Evolutionary conservation across 176 grass and related monocot genomes (phyloP).

Genomic region (Cymbopogon citratus): DNA sequence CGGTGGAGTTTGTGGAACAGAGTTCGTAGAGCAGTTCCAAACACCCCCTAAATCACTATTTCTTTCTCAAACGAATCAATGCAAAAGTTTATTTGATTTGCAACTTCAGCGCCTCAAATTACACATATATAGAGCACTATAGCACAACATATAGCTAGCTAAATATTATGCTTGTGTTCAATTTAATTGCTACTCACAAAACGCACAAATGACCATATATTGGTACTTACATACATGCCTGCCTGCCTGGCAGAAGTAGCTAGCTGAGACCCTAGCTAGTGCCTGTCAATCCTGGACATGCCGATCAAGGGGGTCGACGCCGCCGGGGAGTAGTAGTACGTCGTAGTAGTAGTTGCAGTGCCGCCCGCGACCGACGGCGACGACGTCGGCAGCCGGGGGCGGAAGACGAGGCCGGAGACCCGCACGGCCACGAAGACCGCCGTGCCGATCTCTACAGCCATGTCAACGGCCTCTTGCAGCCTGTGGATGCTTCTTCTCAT

Average conservation of each 20-base stretch:
- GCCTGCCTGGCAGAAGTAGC: not conserved
- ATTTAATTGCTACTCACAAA: not conserved
- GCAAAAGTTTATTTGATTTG: not conserved
- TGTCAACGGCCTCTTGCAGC: constrained; percentile 36
- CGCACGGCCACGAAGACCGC: constrained; percentile 26
- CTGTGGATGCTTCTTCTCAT: constrained; percentile 62
- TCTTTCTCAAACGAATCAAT: not conserved
- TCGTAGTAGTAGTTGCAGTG: not conserved
- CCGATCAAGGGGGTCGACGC: constrained; percentile 36
- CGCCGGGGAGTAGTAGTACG: constrained; percentile 38
- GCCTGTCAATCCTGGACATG: constrained; percentile 46
- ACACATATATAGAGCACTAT: not conserved
- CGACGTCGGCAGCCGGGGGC: not conserved
- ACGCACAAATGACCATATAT: not conserved
- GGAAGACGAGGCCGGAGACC: constrained; percentile 41
- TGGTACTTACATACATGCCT: not conserved
- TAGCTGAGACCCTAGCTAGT: constrained; percentile 22
- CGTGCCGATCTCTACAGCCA: constrained; percentile 34
- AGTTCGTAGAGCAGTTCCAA: too few relatives aligned
- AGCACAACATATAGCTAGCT: not conserved
- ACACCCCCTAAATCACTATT: too few relatives aligned
- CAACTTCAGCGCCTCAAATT: not conserved
- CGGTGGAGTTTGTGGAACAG: too few relatives aligned
- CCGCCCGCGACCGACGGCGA: not conserved
- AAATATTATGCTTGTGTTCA: not conserved